Conservation (phyloP, 352 stramenopile genomes). For the Thalassiosira tumida region DNA sequence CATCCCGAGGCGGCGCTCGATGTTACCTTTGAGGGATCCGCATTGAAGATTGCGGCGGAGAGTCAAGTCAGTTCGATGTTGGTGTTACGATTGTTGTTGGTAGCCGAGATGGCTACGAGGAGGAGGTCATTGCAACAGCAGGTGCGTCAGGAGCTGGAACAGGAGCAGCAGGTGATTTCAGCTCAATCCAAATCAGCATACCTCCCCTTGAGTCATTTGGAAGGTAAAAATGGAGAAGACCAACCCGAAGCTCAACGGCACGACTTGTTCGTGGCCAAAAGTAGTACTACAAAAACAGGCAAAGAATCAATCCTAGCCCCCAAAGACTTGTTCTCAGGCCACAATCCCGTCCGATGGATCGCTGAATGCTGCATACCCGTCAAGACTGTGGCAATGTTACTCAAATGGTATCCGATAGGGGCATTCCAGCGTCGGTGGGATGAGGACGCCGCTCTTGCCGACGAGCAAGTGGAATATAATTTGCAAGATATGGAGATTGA, state of each 20-base stretch:
- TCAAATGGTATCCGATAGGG: constrained; percentile 65
- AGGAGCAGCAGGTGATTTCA: neutral
- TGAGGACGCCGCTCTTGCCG: neutral
- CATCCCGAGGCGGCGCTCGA: constrained; percentile 53
- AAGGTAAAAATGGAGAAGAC: neutral
- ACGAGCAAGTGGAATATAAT: neutral
- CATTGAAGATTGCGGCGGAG: constrained; percentile 68
- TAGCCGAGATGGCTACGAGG: constrained; percentile 69
- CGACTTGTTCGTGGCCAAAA: too few species aligned
- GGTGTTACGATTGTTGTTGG: constrained; percentile 61
- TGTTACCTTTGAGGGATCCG: constrained; percentile 58
- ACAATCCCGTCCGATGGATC: constrained; percentile 77
- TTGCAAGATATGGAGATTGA: neutral
- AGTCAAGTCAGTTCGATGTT: neutral
- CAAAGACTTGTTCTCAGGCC: constrained; percentile 25
- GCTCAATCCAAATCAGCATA: neutral
- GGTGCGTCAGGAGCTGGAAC: neutral
- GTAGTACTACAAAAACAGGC: too few species aligned
- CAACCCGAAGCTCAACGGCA: neutral
- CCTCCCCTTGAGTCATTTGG: too few species aligned
- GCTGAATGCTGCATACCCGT: constrained; percentile 48
- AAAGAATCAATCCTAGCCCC: constrained; percentile 41
- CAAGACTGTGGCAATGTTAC: constrained; percentile 35
- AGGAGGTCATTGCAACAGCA: constrained; percentile 1
- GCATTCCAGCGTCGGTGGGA: constrained; percentile 62